Percentiles rank a stretch among this genome's conserved stretches.
These are phyloP conservation scores for Corchorus olitorius DNA, from an alignment of 345 rosid genomes.

Conservation along the genomic window DNA sequence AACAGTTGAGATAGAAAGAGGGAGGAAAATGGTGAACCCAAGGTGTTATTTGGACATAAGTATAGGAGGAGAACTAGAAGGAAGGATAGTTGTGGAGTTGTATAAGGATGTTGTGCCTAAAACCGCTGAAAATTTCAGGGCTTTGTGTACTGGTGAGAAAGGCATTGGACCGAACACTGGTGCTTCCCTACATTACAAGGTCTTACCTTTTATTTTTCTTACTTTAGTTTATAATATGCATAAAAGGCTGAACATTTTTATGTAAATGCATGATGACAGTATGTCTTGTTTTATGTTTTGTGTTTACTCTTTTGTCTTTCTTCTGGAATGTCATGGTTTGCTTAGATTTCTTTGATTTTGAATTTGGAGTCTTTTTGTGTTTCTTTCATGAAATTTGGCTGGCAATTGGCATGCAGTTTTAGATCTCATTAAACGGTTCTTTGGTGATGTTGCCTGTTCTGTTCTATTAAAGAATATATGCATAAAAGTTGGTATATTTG, in stretches of 20 bases:
- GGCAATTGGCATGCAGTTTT: not conserved
- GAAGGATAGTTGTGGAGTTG: constrained; percentile 87
- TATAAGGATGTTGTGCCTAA: constrained; percentile 78
- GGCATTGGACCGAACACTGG: constrained; percentile 79
- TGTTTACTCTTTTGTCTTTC: not conserved
- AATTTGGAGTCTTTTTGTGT: not conserved
- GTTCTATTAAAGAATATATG: not conserved
- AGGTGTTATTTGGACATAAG: constrained; percentile 85
- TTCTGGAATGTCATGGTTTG: not conserved
- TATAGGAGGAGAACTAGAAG: constrained; percentile 91
- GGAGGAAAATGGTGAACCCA: constrained; percentile 52
- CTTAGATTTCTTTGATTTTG: not conserved
- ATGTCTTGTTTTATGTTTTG: not conserved
- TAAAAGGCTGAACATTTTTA: too few relatives aligned
- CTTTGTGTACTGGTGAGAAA: constrained; percentile 90
- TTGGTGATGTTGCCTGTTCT: not conserved
- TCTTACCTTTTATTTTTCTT: constrained; percentile 14
- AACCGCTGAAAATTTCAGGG: constrained; percentile 90
- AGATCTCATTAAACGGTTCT: constrained; percentile 1
- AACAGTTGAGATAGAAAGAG: not conserved
- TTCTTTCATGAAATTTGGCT: not conserved
- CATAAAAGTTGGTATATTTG: not conserved
- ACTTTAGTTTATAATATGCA: not conserved
- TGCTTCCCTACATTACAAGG: constrained; percentile 89
- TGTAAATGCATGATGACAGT: not conserved